Percentiles rank a stretch among this genome's conserved stretches.
Conservation (phyloP, 306 rosid genomes). For the Vigna unguiculata region DNA sequence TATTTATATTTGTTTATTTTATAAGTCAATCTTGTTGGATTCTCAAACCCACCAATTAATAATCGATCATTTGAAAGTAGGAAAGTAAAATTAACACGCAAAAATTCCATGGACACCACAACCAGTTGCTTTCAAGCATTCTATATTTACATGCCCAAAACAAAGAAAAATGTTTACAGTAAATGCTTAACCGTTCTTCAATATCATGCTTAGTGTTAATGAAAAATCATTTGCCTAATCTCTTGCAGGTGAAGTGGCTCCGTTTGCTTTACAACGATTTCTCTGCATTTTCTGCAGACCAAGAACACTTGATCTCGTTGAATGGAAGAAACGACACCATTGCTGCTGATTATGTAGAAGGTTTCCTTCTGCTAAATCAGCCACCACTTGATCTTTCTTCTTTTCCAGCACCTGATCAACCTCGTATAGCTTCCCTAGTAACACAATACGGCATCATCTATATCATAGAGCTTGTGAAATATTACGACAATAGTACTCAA, state of each 20-base stretch:
- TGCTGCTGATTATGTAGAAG: slow-evolving; percentile 72
- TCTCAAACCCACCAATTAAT: too few relatives aligned
- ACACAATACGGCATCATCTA: slow-evolving; percentile 63
- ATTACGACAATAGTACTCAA: slow-evolving; percentile 53
- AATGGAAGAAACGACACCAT: slow-evolving; percentile 41
- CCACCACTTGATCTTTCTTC: slow-evolving; percentile 70
- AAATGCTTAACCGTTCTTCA: neutral
- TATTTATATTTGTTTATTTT: neutral
- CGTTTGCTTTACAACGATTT: slow-evolving; percentile 69
- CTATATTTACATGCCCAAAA: neutral
- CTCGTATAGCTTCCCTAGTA: slow-evolving; percentile 62
- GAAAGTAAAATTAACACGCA: neutral
- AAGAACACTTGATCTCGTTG: slow-evolving; percentile 64
- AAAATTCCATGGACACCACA: slow-evolving; percentile 17
- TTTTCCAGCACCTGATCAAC: slow-evolving; percentile 57
- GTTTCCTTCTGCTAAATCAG: slow-evolving; percentile 59
- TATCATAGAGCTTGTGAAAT: slow-evolving; percentile 63
- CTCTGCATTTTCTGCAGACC: slow-evolving; percentile 65
- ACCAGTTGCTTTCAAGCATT: slow-evolving; percentile 18
- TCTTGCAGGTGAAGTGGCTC: slow-evolving; percentile 77
- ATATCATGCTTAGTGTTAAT: slow-evolving; percentile 20
- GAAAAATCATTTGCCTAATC: neutral
- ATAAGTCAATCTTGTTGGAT: neutral
- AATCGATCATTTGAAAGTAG: neutral
- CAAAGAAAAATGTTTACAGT: neutral